A percentile compares a stretch with the other conserved stretches of the same genome.
These are phyloP conservation scores for Hypoxylon lienhwacheense DNA, from an alignment of 495 filamentous ascomycete species.

Conservation along the genomic window DNA sequence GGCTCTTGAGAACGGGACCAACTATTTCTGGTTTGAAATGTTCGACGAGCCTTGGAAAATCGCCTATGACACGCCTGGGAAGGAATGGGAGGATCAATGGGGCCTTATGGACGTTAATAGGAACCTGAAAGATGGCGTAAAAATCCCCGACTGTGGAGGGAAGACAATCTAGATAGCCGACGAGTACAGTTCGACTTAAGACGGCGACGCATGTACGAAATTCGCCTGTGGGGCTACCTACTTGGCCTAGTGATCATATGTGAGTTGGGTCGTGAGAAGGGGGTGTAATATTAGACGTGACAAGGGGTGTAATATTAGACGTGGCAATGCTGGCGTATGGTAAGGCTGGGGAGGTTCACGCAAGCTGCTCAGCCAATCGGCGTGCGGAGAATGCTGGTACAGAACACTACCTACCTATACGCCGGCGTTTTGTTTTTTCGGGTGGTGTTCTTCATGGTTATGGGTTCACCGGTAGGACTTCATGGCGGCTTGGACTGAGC, in stretches of 20 bases:
- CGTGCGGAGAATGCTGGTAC: too few relatives aligned
- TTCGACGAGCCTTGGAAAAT: slow-evolving; percentile 97
- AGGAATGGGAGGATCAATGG: slow-evolving; percentile 96
- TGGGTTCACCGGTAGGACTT: background rate
- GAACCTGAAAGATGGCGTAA: slow-evolving; percentile 80
- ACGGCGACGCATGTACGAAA: background rate
- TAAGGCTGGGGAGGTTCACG: too few relatives aligned
- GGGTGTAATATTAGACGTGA: too few relatives aligned
- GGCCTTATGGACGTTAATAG: slow-evolving; percentile 86
- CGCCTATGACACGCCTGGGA: slow-evolving; percentile 62
- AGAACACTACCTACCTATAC: too few relatives aligned
- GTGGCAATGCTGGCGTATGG: too few relatives aligned
- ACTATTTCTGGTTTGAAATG: slow-evolving; percentile 96
- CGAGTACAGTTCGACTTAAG: background rate
- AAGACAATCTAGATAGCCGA: slow-evolving; percentile 57
- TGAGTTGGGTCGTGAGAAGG: too few relatives aligned
- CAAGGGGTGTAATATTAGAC: too few relatives aligned
- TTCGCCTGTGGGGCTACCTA: background rate
- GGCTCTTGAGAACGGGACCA: slow-evolving; percentile 73
- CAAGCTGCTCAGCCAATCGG: too few relatives aligned
- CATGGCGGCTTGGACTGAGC: background rate
- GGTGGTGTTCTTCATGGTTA: background rate
- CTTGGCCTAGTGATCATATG: too few relatives aligned
- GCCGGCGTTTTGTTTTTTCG: too few relatives aligned
- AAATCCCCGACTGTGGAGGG: slow-evolving; percentile 85